Conservation (phyloP, 108 stramenopile species). For the Chaetoceros tenuissimus region DNA sequence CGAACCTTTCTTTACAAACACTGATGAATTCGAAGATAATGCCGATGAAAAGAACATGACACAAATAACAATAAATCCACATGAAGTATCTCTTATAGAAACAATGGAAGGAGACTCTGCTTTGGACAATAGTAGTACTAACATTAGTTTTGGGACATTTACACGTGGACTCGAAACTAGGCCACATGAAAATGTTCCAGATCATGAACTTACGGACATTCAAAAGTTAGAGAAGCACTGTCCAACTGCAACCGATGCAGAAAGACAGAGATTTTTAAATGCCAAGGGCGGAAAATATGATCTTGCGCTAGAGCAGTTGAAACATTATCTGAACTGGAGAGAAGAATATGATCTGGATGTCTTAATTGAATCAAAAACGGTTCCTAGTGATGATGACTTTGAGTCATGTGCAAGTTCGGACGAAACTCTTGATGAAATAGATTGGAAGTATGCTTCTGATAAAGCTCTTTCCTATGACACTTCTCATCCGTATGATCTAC, state of each 20-base stretch:
- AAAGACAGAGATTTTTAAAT: constrained; percentile 27
- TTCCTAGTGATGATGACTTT: not conserved
- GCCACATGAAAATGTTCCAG: too few relatives aligned
- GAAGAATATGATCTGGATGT: constrained; percentile 10
- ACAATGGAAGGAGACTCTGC: too few relatives aligned
- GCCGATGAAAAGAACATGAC: too few relatives aligned
- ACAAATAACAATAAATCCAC: too few relatives aligned
- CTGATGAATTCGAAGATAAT: too few relatives aligned
- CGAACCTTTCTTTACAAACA: too few relatives aligned
- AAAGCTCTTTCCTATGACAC: not conserved
- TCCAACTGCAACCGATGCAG: constrained; percentile 20
- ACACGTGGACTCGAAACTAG: too few relatives aligned
- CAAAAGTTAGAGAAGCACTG: constrained; percentile 1
- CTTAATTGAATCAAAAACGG: not conserved
- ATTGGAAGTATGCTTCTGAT: not conserved
- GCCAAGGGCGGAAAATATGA: constrained; percentile 12
- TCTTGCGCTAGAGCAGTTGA: constrained; percentile 7
- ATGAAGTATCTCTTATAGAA: too few relatives aligned
- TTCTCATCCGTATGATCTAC: not conserved
- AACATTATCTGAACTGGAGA: constrained; percentile 24
- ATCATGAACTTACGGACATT: too few relatives aligned
- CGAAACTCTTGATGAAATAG: not conserved
- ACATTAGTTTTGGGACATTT: too few relatives aligned
- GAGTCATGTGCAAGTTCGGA: not conserved
- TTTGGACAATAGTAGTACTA: too few relatives aligned